Base-by-base conservation (phyloP, 169 alveolate species). In the Cryptosporidium parvum region DNA sequence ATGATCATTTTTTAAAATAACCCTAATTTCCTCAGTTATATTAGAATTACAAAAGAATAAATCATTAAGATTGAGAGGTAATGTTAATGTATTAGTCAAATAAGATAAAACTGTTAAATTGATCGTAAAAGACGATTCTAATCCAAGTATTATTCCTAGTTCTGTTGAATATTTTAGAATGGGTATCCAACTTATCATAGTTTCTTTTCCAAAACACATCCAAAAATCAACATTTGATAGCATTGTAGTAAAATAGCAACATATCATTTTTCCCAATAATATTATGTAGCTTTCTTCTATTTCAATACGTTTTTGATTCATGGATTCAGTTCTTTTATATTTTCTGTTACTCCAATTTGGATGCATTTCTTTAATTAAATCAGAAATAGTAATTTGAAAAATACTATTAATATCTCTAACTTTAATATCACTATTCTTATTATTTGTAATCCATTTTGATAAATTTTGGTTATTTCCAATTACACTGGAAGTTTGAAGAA, bases 161-260 rank as follows among this genome's bases (percentile, higher is more conserved):
- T 73, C 86, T 16, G 70, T 35, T 31, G 52, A 56, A 31, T 37
- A 33, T 16, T 56, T 73, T 35, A 73, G 39, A 37, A 73, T 73
- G 7, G 56, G 29, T 21, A 73, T 73, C 86, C 86, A 73, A 26
- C 37, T 53, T 18, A 37, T 23, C 56, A 59, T 16, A 23, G 48
- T 31, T 1, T 73, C 86, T 16, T 59, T 73, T 2, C 68, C 68
- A 31, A 73, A 53, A 18, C 52, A 73, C 18, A 73, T n/a, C 86
- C 86, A 73, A 21, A 73, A 73, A 18, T 73, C 72, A n/a, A 73
- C 48, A 73, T 73, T 73, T 1, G 86, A 73, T 3, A 73, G 3
- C 72, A 73, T 73, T 5, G 31, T 39, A 0, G 86, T 56, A 59
- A 73, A 33, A 58, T 73, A 73, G 26, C 71, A 73, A 73, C 86